phyloP scores from a whole-genome alignment of 1,284 basidiomycete species.

The Cutaneotrichosporon curvatum region DNA sequence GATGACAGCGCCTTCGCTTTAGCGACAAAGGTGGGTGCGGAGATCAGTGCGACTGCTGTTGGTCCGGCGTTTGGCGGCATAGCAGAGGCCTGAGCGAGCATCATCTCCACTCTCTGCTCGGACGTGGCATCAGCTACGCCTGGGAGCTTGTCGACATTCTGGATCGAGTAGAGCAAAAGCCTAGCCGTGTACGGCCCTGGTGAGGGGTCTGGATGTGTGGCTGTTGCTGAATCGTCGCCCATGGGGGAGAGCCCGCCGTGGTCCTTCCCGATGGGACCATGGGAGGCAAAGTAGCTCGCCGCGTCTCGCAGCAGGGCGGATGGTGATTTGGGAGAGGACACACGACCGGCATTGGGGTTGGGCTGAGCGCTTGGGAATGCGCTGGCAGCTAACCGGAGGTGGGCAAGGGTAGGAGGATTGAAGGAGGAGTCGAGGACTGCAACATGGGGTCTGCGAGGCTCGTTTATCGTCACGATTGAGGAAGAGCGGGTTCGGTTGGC shows the following conservation, averaged over 20 bases:
- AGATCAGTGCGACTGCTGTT: conserved; percentile 67
- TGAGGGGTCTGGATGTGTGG: conserved; percentile 19
- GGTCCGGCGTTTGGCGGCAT: conserved; percentile 10
- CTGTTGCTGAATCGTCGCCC: conserved; percentile 1
- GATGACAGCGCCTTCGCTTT: conserved; percentile 60
- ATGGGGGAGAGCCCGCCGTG: neutral
- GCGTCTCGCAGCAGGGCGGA: conserved; percentile 3
- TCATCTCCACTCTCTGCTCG: conserved; percentile 73
- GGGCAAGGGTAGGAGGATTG: conserved; percentile 86
- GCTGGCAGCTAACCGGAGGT: conserved; percentile 62
- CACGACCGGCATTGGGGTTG: conserved; percentile 17
- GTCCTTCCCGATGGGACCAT: neutral
- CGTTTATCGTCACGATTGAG: neutral
- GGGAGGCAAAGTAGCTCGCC: conserved; percentile 1
- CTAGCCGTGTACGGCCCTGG: conserved; percentile 58
- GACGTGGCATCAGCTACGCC: conserved; percentile 64
- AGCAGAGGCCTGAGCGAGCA: conserved; percentile 56
- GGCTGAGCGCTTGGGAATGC: conserved; percentile 17
- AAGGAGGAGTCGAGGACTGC: conserved; percentile 82
- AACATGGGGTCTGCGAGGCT: conserved; percentile 27
- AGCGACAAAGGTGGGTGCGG: conserved; percentile 80
- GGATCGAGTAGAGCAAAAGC: conserved; percentile 74
- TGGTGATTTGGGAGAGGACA: neutral
- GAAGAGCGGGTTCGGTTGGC: neutral
- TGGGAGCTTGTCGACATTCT: conserved; percentile 80